Evolutionary conservation across 78 protist species (phyloP).

Genomic region (Neovahlkampfia damariscottae): DNA sequence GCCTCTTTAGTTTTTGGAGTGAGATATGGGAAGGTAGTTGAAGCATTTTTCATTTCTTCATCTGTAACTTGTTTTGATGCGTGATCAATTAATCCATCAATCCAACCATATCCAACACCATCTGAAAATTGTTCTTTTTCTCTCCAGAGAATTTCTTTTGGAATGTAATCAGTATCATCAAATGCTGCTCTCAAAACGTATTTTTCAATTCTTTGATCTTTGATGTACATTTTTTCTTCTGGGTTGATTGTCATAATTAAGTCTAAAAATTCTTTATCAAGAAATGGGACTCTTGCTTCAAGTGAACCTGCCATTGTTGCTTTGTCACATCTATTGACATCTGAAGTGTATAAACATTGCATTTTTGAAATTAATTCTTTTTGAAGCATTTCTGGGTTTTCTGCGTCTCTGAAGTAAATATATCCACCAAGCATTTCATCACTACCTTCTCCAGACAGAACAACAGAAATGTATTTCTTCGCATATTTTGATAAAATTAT

Average conservation of each 20-base stretch:
- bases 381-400: conserved; percentile 56
- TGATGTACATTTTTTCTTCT: conserved; percentile 36
- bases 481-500: conserved; percentile 59
- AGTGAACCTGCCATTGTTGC: conserved; percentile 62
- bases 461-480: conserved; percentile 76
- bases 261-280: conserved; percentile 35
- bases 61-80: conserved; percentile 25
- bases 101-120: conserved; percentile 87
- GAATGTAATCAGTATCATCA: conserved; percentile 65
- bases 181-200: conserved; percentile 60
- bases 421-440: conserved; percentile 72
- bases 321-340: background rate
- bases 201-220: conserved; percentile 60
- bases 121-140: conserved; percentile 79
- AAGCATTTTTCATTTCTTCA: background rate
- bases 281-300: conserved; percentile 73
- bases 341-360: background rate
- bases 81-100: conserved; percentile 59
- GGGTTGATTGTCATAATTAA: conserved; percentile 56
- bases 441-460: conserved; percentile 79
- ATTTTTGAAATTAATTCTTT: conserved; percentile 62
- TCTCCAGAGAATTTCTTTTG: conserved; percentile 63
- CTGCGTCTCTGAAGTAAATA: conserved; percentile 76
- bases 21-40: background rate
- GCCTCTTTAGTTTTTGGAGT: conserved; percentile 84